A percentile compares a stretch with the other conserved stretches of the same genome.
These are phyloP conservation scores for Houttuynia cordata DNA, from an alignment of 164 flowering plant genomes.

Conservation along the genomic window DNA sequence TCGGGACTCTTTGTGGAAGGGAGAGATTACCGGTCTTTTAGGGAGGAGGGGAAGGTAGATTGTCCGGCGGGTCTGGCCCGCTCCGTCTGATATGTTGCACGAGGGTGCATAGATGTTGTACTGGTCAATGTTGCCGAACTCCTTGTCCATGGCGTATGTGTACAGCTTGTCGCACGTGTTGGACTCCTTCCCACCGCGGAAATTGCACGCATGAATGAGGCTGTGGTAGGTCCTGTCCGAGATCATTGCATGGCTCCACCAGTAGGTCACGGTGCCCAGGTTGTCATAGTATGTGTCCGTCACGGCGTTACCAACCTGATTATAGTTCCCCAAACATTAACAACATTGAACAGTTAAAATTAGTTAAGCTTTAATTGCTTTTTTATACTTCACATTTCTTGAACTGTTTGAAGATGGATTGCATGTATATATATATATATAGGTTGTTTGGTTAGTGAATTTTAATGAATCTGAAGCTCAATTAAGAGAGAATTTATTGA, in stretches of 20 bases:
- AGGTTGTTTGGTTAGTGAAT: no score
- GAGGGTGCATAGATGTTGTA: conserved; percentile 82
- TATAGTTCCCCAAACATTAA: not conserved
- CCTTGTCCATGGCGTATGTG: conserved; percentile 68
- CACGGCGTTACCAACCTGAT: conserved; percentile 79
- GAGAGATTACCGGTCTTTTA: conserved; percentile 7
- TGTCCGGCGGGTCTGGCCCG: conserved; percentile 18
- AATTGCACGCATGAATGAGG: conserved; percentile 54
- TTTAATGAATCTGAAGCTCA: no score
- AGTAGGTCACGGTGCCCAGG: conserved; percentile 71
- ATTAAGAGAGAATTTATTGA: no score
- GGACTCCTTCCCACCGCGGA: conserved; percentile 41
- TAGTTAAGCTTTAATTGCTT: no score
- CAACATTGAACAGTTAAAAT: no score
- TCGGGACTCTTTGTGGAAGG: not conserved
- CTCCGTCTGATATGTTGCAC: conserved; percentile 60
- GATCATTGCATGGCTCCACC: conserved; percentile 96
- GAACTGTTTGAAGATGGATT: no score
- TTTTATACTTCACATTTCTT: no score
- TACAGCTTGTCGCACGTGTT: conserved; percentile 54
- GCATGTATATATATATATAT: no score
- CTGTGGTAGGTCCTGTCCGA: conserved; percentile 59
- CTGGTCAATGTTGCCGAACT: conserved; percentile 79
- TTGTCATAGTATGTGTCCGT: conserved; percentile 84
- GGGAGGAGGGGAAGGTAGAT: conserved; percentile 54